These are phyloP conservation scores for Centella asiatica DNA, from an alignment of 129 eudicot genomes.

Conservation along the genomic window DNA sequence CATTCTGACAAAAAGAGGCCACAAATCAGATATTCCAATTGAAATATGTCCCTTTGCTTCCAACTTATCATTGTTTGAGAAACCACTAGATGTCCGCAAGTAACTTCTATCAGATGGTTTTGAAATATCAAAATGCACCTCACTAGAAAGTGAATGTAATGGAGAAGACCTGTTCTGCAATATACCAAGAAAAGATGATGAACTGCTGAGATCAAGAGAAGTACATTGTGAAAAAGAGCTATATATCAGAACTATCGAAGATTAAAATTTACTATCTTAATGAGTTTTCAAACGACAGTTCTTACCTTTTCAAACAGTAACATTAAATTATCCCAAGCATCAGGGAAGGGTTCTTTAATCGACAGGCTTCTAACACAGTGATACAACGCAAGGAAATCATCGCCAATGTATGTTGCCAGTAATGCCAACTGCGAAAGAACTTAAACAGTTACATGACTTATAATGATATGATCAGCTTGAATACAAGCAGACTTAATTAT, in stretches of 20 bases:
- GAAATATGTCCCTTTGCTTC: conserved; percentile 25
- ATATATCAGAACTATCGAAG: too few relatives aligned
- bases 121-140: conserved; percentile 45
- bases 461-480: neutral
- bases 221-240: too few relatives aligned
- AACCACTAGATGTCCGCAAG: conserved; percentile 25
- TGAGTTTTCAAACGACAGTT: neutral
- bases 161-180: conserved; percentile 74
- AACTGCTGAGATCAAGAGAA: conserved; percentile 1
- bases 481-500: neutral
- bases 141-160: conserved; percentile 42
- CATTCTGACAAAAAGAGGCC: conserved; percentile 78
- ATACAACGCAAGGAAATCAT: conserved; percentile 81
- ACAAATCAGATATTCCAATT: conserved; percentile 36
- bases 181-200: conserved; percentile 11
- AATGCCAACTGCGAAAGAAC: conserved; percentile 68
- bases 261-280: neutral
- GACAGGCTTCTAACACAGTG: conserved; percentile 89
- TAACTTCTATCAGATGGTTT: conserved; percentile 59
- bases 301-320: conserved; percentile 84
- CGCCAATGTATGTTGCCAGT: conserved; percentile 74
- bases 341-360: conserved; percentile 93
- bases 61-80: conserved; percentile 20
- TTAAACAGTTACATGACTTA: conserved; percentile 14
- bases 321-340: conserved; percentile 74